Percentiles rank a stretch among this genome's conserved stretches.
These are phyloP conservation scores for Candida insectorum DNA, from an alignment of 805 yeast genomes.

Conservation along the genomic window DNA sequence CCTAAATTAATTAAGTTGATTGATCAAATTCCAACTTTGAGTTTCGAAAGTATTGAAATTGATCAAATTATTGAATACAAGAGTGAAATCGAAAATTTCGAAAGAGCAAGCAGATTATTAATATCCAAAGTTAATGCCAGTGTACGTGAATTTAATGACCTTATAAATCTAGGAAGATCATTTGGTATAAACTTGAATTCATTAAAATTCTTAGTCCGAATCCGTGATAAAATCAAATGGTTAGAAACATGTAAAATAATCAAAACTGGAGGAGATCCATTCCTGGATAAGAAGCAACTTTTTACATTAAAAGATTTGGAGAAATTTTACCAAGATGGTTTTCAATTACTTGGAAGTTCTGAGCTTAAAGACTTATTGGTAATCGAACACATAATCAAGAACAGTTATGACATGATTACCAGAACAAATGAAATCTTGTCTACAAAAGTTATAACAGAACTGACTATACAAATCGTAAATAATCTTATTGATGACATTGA, in stretches of 20 bases:
- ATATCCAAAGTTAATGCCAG: constrained; percentile 32
- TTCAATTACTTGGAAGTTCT: constrained; percentile 22
- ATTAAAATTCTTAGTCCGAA: constrained; percentile 30
- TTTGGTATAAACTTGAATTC: constrained; percentile 58
- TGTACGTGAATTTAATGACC: constrained; percentile 46
- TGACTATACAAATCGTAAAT: constrained; percentile 23
- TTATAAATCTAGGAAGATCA: constrained; percentile 56
- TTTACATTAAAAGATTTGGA: constrained; percentile 29
- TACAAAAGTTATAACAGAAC: constrained; percentile 10
- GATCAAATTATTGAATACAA: constrained; percentile 55
- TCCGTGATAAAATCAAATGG: constrained; percentile 37
- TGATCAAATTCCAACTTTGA: constrained; percentile 45
- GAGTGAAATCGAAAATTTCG: constrained; percentile 50
- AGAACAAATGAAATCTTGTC: constrained; percentile 3
- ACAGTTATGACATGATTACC: constrained; percentile 21
- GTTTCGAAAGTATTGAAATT: constrained; percentile 55
- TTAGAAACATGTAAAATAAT: constrained; percentile 26
- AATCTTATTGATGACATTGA: constrained; percentile 22
- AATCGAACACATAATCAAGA: constrained; percentile 20
- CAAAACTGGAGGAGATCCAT: constrained; percentile 40
- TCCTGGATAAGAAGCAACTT: constrained; percentile 30
- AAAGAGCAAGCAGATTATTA: constrained; percentile 39
- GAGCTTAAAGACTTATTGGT: constrained; percentile 31
- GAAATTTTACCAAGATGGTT: constrained; percentile 25
- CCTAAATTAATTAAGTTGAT: constrained; percentile 34